Conservation (phyloP, 371 early-diverging fungal species). For the Haplosporangium sp. region DNA sequence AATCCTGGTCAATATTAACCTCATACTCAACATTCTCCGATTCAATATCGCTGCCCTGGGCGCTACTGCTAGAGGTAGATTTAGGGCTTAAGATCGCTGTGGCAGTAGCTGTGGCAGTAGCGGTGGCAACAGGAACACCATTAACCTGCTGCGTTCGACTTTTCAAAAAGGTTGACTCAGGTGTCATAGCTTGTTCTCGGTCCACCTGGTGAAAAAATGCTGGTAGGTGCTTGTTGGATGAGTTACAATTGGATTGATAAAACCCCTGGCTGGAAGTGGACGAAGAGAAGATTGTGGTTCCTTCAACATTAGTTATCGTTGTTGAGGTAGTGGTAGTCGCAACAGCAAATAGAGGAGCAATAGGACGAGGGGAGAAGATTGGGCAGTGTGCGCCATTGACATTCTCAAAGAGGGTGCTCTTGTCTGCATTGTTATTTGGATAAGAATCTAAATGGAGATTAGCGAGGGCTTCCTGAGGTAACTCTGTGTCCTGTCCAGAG, state of each 20-base stretch:
- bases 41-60: slow-evolving; percentile 21
- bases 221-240: slow-evolving; percentile 49
- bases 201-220: slow-evolving; percentile 47
- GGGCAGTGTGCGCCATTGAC: slow-evolving; percentile 7
- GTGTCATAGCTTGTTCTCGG: slow-evolving; percentile 49
- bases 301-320: slow-evolving; percentile 5
- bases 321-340: slow-evolving; percentile 11
- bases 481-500: slow-evolving; percentile 17
- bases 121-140: not conserved
- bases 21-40: slow-evolving; percentile 48
- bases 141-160: slow-evolving; percentile 16
- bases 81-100: not conserved
- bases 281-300: slow-evolving; percentile 4
- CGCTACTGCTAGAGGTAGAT: not conserved
- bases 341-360: slow-evolving; percentile 15
- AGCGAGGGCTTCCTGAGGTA: slow-evolving; percentile 16
- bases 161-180: slow-evolving; percentile 38
- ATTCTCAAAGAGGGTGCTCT: not conserved
- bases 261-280: slow-evolving; percentile 18
- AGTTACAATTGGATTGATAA: slow-evolving; percentile 27
- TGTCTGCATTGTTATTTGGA: not conserved
- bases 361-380: slow-evolving; percentile 42
- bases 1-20: slow-evolving; percentile 52
- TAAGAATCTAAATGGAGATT: slow-evolving; percentile 1
- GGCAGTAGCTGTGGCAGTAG: not conserved